These are phyloP conservation scores for Clarkia xantiana DNA, from an alignment of 345 rosid species.

Conservation along the genomic window DNA sequence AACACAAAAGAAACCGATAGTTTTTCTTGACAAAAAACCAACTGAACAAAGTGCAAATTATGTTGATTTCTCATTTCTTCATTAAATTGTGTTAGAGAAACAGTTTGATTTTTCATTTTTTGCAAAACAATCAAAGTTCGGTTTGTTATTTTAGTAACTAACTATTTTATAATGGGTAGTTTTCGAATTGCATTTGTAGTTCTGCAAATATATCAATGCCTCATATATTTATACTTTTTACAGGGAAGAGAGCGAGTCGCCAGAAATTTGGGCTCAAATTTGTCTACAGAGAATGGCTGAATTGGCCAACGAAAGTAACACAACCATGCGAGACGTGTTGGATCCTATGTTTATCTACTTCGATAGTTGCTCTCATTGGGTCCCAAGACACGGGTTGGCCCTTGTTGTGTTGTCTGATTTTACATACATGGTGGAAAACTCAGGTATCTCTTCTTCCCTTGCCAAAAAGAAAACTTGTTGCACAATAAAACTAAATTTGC, in stretches of 20 bases:
- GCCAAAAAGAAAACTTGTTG: neutral
- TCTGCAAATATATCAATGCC: neutral
- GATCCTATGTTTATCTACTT: slow-evolving; percentile 79
- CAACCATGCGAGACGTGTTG: slow-evolving; percentile 61
- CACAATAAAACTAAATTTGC: too few relatives aligned
- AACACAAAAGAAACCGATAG: too few relatives aligned
- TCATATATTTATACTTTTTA: slow-evolving; percentile 1
- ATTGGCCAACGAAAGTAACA: slow-evolving; percentile 78
- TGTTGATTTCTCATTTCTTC: too few relatives aligned
- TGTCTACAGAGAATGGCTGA: slow-evolving; percentile 90
- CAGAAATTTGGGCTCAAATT: slow-evolving; percentile 86
- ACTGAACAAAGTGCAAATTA: too few relatives aligned
- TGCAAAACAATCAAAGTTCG: too few relatives aligned
- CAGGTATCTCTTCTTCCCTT: slow-evolving; percentile 25
- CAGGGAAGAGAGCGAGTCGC: slow-evolving; percentile 83
- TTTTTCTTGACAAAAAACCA: too few relatives aligned
- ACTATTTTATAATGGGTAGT: too few relatives aligned
- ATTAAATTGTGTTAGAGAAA: too few relatives aligned
- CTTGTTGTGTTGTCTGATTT: slow-evolving; percentile 61
- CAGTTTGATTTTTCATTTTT: too few relatives aligned
- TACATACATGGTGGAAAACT: slow-evolving; percentile 48
- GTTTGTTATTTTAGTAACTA: too few relatives aligned
- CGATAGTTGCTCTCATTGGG: slow-evolving; percentile 64
- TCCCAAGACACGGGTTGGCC: slow-evolving; percentile 62
- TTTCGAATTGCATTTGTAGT: too few relatives aligned